Conservation (phyloP, 768 basidiomycete genomes). For the Agrocybe pediades region DNA sequence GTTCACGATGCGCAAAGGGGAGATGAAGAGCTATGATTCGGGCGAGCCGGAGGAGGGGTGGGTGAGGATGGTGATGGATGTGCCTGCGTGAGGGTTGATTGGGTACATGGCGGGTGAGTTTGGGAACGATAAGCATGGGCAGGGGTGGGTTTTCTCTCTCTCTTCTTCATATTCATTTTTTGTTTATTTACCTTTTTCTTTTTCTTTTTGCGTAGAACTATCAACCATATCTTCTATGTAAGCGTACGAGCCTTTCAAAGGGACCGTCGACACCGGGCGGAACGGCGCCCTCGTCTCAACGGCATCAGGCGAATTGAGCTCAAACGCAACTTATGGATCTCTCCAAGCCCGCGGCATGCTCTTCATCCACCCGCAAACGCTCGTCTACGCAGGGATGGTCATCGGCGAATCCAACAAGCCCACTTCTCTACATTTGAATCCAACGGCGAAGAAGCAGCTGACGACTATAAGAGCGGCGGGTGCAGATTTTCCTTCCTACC, state of each 20-base stretch:
- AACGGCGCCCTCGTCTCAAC: constrained; percentile 51
- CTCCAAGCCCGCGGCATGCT: constrained; percentile 49
- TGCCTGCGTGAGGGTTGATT: constrained; percentile 49
- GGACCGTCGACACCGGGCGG: constrained; percentile 46
- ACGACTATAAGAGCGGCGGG: constrained; percentile 50
- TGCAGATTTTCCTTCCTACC: too few species aligned
- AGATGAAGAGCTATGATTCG: constrained; percentile 47
- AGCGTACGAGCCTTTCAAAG: constrained; percentile 45
- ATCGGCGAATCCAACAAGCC: constrained; percentile 52
- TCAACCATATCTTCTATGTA: constrained; percentile 58
- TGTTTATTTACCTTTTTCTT: background rate
- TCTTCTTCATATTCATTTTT: background rate
- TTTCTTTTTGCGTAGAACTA: constrained; percentile 30
- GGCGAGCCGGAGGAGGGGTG: constrained; percentile 47
- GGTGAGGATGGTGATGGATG: constrained; percentile 48
- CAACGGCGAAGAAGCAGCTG: constrained; percentile 48
- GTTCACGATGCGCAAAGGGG: constrained; percentile 42
- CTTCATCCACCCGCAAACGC: constrained; percentile 44
- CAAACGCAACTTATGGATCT: constrained; percentile 48
- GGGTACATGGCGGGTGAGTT: constrained; percentile 57
- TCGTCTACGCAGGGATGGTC: constrained; percentile 55
- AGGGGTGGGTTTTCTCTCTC: constrained; percentile 34
- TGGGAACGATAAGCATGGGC: constrained; percentile 51
- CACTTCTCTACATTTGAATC: constrained; percentile 47
- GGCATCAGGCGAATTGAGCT: constrained; percentile 45